These are phyloP conservation scores for Sarocladium kiliense DNA, from an alignment of 2,329 filamentous ascomycete genomes.

Conservation along the genomic window DNA sequence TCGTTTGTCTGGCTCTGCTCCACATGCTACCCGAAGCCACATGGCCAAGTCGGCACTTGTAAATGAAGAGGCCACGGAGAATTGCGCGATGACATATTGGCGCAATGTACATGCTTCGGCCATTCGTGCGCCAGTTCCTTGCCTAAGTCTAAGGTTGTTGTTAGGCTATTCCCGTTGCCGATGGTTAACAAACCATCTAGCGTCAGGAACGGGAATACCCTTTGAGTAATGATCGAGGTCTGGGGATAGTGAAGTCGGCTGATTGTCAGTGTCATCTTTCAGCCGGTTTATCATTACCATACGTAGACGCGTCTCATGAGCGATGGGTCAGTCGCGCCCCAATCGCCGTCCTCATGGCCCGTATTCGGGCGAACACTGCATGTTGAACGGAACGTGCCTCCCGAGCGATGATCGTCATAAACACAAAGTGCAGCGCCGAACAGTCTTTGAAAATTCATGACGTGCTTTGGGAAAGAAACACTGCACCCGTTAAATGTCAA, in stretches of 20 bases:
- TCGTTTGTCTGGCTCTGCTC: not conserved
- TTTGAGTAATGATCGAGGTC: not conserved
- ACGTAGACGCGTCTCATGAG: not conserved
- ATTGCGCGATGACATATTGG: too few species aligned
- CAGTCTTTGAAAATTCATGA: not conserved
- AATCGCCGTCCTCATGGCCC: not conserved
- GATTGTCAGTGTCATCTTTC: too few species aligned
- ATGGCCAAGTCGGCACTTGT: not conserved
- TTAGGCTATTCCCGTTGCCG: not conserved
- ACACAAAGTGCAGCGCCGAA: not conserved
- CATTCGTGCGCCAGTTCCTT: not conserved
- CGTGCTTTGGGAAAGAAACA: too few species aligned
- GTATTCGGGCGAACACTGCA: not conserved
- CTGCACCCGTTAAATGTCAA: too few species aligned
- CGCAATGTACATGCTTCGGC: too few species aligned
- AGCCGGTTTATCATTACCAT: not conserved
- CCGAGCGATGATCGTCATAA: not conserved
- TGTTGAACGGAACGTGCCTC: not conserved
- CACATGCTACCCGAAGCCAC: not conserved
- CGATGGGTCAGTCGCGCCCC: not conserved
- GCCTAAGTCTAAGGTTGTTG: not conserved
- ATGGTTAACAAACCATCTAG: not conserved
- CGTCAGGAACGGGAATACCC: not conserved
- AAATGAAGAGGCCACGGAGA: not conserved
- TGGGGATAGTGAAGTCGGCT: too few species aligned